Evolutionary conservation across 2,329 filamentous ascomycete species (phyloP).

Genomic region (Calonectria multiphialidica): DNA sequence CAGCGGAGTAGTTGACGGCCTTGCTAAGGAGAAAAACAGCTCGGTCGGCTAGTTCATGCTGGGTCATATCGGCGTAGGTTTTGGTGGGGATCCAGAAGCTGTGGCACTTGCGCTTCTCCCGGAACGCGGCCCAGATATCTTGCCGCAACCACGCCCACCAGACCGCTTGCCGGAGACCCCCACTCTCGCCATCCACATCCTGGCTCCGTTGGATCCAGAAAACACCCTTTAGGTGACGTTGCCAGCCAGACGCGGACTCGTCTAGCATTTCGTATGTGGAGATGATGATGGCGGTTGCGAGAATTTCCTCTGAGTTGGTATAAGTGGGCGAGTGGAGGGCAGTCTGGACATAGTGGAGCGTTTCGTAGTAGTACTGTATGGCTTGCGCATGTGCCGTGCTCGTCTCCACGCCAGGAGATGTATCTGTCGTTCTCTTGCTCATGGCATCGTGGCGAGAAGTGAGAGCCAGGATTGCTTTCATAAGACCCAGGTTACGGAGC

Average conservation of each 20-base stretch:
- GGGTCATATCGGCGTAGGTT: constrained; percentile 58
- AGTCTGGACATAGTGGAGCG: constrained; percentile 70
- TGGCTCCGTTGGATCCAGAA: constrained; percentile 76
- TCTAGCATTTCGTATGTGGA: constrained; percentile 77
- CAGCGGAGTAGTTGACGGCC: constrained; percentile 69
- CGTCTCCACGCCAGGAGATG: constrained; percentile 5
- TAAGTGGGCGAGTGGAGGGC: constrained; percentile 70
- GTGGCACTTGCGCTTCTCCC: constrained; percentile 66
- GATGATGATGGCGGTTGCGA: constrained; percentile 70
- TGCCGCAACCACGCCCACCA: constrained; percentile 76
- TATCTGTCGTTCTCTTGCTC: constrained; percentile 14
- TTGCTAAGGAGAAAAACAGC: constrained; percentile 67
- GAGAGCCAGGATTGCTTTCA: constrained; percentile 28
- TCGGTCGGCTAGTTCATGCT: constrained; percentile 65
- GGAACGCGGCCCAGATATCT: constrained; percentile 73
- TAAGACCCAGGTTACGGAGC: constrained; percentile 24
- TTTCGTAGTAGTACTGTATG: constrained; percentile 71
- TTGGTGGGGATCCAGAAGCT: constrained; percentile 69
- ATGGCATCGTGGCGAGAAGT: constrained; percentile 22
- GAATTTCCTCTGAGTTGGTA: constrained; percentile 67
- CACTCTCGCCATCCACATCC: constrained; percentile 69
- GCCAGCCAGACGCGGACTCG: constrained; percentile 66
- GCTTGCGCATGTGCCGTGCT: constrained; percentile 25
- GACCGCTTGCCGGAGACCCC: constrained; percentile 66
- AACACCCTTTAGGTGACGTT: constrained; percentile 72